Evolutionary conservation across 164 flowering plant species (phyloP).

Genomic region (Vitis rotundifolia): DNA sequence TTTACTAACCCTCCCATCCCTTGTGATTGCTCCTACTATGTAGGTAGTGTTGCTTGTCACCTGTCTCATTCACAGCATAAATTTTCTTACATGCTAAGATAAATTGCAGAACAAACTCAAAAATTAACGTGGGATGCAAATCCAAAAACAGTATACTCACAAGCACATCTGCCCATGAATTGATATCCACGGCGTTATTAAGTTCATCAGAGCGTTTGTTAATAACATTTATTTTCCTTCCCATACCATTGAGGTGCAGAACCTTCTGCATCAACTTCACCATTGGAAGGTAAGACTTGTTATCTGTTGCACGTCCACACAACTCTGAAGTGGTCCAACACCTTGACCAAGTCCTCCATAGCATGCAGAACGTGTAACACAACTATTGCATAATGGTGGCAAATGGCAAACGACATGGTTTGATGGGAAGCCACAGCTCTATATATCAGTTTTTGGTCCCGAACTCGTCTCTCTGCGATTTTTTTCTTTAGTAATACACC

Average conservation of each 20-base stretch:
- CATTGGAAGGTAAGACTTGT: conserved; percentile 97
- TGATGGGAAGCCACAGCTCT: too few relatives aligned
- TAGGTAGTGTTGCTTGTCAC: background rate
- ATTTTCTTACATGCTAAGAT: too few relatives aligned
- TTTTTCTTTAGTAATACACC: too few relatives aligned
- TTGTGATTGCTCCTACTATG: background rate
- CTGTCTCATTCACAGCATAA: background rate
- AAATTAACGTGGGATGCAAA: background rate
- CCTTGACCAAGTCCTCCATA: too few relatives aligned
- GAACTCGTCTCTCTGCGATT: too few relatives aligned
- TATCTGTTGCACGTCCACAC: too few relatives aligned
- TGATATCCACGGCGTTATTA: conserved; percentile 63
- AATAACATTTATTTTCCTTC: conserved; percentile 48
- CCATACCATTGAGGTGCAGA: conserved; percentile 66
- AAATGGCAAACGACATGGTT: too few relatives aligned
- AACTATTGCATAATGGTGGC: too few relatives aligned
- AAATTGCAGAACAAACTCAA: too few relatives aligned
- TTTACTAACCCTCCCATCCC: background rate
- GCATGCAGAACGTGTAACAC: too few relatives aligned
- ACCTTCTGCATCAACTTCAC: conserved; percentile 81
- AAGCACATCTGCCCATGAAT: conserved; percentile 77
- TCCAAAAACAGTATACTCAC: conserved; percentile 43
- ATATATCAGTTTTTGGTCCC: too few relatives aligned
- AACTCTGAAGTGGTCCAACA: too few relatives aligned
- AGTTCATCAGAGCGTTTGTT: conserved; percentile 92